Percentiles rank a stretch among this genome's conserved stretches.
Evolutionary conservation across 2,329 filamentous ascomycete genomes (phyloP).

Genomic region (Trichoderma harzianum): DNA sequence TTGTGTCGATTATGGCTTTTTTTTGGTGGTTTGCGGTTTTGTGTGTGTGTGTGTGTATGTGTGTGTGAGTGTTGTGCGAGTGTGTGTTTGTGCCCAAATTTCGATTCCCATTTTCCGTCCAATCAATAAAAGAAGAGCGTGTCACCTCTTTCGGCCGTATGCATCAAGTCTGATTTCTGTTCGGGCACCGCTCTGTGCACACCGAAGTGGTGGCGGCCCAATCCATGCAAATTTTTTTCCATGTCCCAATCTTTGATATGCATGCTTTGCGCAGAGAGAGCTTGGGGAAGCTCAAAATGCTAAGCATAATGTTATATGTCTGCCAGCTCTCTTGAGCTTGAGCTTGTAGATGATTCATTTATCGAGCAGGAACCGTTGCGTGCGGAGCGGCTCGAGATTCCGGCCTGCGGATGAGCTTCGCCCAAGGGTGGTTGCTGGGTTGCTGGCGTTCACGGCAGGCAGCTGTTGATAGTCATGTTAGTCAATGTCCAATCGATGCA

Average conservation of each 20-base stretch:
- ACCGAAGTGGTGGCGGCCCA: background rate
- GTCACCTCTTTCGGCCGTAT: background rate
- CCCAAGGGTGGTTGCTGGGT: slow-evolving; percentile 38
- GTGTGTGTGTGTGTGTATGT: background rate
- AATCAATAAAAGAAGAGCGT: background rate
- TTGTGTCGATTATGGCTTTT: slow-evolving; percentile 6
- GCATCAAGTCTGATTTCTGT: background rate
- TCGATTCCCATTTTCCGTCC: background rate
- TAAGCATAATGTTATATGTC: background rate
- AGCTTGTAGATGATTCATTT: background rate
- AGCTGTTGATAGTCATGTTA: slow-evolving; percentile 29
- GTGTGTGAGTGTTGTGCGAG: background rate
- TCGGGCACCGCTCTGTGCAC: background rate
- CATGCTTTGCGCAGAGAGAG: background rate
- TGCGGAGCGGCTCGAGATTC: slow-evolving; percentile 28
- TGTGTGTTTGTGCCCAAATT: background rate
- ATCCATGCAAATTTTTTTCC: background rate
- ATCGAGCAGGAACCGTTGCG: slow-evolving; percentile 30
- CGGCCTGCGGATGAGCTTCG: slow-evolving; percentile 37
- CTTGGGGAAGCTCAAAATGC: background rate
- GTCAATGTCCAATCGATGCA: background rate
- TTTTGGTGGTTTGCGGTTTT: background rate
- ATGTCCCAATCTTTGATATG: background rate
- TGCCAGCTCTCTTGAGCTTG: background rate
- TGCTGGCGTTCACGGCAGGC: slow-evolving; percentile 40